Evolutionary conservation across 805 yeast genomes (phyloP), one percentile per base, ranked within the genome.

Genomic region (Alloascoidea africana): DNA sequence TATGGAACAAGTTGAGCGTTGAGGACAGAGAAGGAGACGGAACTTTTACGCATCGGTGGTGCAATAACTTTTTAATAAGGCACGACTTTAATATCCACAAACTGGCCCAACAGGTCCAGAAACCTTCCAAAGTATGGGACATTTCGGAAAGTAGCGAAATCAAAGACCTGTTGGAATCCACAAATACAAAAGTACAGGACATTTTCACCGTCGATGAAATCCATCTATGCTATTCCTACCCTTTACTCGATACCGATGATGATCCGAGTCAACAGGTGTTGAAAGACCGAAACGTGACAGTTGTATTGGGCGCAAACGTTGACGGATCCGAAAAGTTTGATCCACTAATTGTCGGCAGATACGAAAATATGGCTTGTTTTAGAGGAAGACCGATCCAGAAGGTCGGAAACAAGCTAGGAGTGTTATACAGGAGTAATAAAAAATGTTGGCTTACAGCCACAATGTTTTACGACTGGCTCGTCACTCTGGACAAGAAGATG

Each of bases 371-470:
- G 41, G 54, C 53, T 32, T 58, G 64, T 32, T 63, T 65, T 40
- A 58, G 61, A 37, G 59, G 59, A 11, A 49, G 47, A 18, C 48
- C 63, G 3, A 56, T 63, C 3, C 53, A 55, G 15, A 73, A 70
- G 45, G 55, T 73, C 37, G 76, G 4, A 23, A 23, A 23, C n/a
- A 23, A 23, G n/a, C n/a, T 23, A 23, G 30, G 30, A 8, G n/a
- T 23, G n/a, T 59, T 66, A 6, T 75, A 73, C 51, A 74, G 72
- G 42, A 69, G 75, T 37, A 75, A 76, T 44, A 62, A 66, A 35
- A 71, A 70, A 53, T 70, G 73, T 40, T 73, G 81, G 78, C 55
- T 76, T 23, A 75, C 82, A 2, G 66, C 78, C 4, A 68, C 72
- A 14, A 54, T 73, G 48, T 75, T 76, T 45, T 76, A 74, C 44